Percentiles rank a stretch among this genome's conserved stretches.
Evolutionary conservation across 1,284 basidiomycete genomes (phyloP).

Genomic region (Fistulina hepatica): DNA sequence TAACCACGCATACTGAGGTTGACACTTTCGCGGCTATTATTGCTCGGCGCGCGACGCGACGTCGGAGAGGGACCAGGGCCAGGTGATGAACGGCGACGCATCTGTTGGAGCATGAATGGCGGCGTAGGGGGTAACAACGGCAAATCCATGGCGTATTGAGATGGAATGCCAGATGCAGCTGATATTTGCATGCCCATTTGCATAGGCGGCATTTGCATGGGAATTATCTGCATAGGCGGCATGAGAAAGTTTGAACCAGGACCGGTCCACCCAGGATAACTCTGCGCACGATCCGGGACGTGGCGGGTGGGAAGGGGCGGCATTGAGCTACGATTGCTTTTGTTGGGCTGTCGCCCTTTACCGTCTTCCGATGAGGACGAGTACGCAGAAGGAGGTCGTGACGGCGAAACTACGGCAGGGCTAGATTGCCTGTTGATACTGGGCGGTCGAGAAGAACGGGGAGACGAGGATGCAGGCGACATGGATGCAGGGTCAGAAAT

Average conservation of each 20-base stretch:
- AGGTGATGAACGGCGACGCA: conserved; percentile 21
- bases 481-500: conserved; percentile 13
- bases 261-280: conserved; percentile 10
- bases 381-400: conserved; percentile 24
- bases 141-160: conserved; percentile 37
- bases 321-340: conserved; percentile 10
- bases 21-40: conserved; percentile 24
- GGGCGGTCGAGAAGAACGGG: conserved; percentile 37
- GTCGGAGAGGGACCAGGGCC: conserved; percentile 19
- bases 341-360: conserved; percentile 7
- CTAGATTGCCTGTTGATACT: too few relatives aligned
- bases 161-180: too few relatives aligned
- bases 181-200: conserved; percentile 21
- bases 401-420: too few relatives aligned
- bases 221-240: conserved; percentile 28
- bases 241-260: conserved; percentile 11
- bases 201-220: conserved; percentile 20
- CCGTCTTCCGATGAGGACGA: conserved; percentile 18
- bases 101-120: conserved; percentile 57
- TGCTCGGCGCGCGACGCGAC: conserved; percentile 17
- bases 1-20: conserved; percentile 15
- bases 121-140: conserved; percentile 62
- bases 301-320: conserved; percentile 6
- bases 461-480: conserved; percentile 28
- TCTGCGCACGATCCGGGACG: conserved; percentile 11